These are phyloP conservation scores for Aspergillus sparsus DNA, from an alignment of 495 filamentous ascomycete genomes.

Conservation along the genomic window DNA sequence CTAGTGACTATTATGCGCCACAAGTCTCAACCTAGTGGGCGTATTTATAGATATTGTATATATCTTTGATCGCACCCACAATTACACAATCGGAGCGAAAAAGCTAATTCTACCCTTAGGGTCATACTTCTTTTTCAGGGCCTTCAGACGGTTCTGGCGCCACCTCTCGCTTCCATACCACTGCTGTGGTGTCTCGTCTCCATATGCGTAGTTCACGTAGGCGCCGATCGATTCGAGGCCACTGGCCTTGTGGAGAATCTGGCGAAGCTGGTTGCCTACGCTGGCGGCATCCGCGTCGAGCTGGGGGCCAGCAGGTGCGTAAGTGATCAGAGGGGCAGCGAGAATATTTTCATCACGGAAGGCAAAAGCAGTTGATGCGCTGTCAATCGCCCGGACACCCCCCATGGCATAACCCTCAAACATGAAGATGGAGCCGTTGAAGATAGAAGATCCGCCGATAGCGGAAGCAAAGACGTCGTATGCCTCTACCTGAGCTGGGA, in stretches of 20 bases:
- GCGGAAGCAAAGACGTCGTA: constrained; percentile 43
- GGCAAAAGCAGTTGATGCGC: constrained; percentile 44
- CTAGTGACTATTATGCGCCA: no score
- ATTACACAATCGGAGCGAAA: constrained; percentile 44
- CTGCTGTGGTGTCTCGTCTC: constrained; percentile 46
- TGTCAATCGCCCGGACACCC: constrained; percentile 43
- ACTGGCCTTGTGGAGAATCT: constrained; percentile 42
- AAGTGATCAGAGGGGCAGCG: constrained; percentile 44
- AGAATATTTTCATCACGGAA: constrained; percentile 48
- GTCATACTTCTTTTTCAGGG: constrained; percentile 59
- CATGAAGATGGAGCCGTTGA: constrained; percentile 49
- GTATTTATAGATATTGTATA: no score
- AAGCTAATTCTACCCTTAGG: constrained; percentile 53
- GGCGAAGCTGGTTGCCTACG: constrained; percentile 45
- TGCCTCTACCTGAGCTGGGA: constrained; percentile 40
- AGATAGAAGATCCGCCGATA: constrained; percentile 30
- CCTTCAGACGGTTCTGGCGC: constrained; percentile 42
- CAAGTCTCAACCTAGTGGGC: no score
- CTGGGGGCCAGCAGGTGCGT: constrained; percentile 29
- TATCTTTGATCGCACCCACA: not conserved
- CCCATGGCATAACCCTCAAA: constrained; percentile 56
- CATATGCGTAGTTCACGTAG: constrained; percentile 64
- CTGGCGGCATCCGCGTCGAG: constrained; percentile 33
- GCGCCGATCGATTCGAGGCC: constrained; percentile 39
- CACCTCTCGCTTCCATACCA: constrained; percentile 56